Conservation (phyloP, 1,284 basidiomycete species). For the Caloboletus firmus region DNA sequence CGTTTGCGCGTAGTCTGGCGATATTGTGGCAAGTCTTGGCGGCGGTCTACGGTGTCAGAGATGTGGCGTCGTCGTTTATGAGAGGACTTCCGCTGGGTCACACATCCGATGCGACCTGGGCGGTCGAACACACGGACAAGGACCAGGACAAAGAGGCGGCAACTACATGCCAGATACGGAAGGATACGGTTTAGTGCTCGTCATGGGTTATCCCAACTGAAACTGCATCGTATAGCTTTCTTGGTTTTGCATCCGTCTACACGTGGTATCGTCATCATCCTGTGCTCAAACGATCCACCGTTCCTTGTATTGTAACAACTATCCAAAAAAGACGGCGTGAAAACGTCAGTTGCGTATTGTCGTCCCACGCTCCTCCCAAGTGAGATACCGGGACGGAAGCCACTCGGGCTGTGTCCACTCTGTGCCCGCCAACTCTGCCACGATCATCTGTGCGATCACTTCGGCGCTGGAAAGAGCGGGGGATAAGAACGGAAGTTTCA, state of each 20-base stretch:
- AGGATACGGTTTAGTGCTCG: background rate
- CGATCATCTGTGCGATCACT: constrained; percentile 63
- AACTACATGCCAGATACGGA: background rate
- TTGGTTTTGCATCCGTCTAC: background rate
- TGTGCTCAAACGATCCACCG: background rate
- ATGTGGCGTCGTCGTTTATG: constrained; percentile 11
- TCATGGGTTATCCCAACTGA: background rate
- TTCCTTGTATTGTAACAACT: background rate
- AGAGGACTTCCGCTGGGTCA: constrained; percentile 2
- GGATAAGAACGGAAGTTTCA: background rate
- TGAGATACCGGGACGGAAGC: constrained; percentile 66
- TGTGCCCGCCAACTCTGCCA: constrained; percentile 45
- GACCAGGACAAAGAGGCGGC: background rate
- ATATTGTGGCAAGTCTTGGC: constrained; percentile 14
- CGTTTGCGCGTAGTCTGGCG: constrained; percentile 13
- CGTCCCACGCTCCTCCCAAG: constrained; percentile 28
- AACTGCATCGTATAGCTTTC: background rate
- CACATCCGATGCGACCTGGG: constrained; percentile 12
- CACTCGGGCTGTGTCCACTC: constrained; percentile 57
- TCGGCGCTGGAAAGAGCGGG: constrained; percentile 52
- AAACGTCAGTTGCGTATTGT: background rate
- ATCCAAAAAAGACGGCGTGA: background rate
- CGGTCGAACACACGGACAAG: background rate
- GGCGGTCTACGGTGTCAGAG: constrained; percentile 3
- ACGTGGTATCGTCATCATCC: background rate